Conservation (phyloP, 2,329 filamentous ascomycete genomes). For the Monosporascus sp. region DNA sequence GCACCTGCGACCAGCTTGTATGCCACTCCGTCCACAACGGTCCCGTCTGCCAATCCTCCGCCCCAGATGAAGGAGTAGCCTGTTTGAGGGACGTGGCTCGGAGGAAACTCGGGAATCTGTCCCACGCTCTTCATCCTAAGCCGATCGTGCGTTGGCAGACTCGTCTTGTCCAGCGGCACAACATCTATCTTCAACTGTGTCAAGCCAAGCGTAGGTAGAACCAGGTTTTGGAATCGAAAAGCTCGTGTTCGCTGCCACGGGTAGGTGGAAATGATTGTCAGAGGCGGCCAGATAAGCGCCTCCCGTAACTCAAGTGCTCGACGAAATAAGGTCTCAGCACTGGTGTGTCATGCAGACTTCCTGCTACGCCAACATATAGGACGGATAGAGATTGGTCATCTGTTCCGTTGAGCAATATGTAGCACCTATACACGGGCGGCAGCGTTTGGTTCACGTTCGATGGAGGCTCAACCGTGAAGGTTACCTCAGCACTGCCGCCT, state of each 20-base stretch:
- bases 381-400: conserved; percentile 32
- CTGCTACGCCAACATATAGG: conserved; percentile 36
- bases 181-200: not conserved
- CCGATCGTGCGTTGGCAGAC: not conserved
- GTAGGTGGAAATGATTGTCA: not conserved
- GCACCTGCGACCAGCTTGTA: conserved; percentile 2
- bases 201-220: not conserved
- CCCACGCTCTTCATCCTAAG: not conserved
- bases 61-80: not conserved
- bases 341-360: conserved; percentile 19
- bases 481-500: conserved; percentile 7
- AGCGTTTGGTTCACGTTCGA: conserved; percentile 27
- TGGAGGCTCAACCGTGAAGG: conserved; percentile 16
- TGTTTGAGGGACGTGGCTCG: not conserved
- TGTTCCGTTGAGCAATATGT: conserved; percentile 34
- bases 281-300: not conserved
- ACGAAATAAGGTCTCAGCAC: not conserved
- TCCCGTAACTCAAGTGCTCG: not conserved
- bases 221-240: conserved; percentile 1
- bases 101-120: not conserved
- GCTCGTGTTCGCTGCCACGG: not conserved
- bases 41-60: conserved; percentile 2
- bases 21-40: not conserved
- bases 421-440: conserved; percentile 39
- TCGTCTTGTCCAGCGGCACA: not conserved